Conservation (phyloP, 2,329 filamentous ascomycete species). For the Helminthosporium solani region DNA sequence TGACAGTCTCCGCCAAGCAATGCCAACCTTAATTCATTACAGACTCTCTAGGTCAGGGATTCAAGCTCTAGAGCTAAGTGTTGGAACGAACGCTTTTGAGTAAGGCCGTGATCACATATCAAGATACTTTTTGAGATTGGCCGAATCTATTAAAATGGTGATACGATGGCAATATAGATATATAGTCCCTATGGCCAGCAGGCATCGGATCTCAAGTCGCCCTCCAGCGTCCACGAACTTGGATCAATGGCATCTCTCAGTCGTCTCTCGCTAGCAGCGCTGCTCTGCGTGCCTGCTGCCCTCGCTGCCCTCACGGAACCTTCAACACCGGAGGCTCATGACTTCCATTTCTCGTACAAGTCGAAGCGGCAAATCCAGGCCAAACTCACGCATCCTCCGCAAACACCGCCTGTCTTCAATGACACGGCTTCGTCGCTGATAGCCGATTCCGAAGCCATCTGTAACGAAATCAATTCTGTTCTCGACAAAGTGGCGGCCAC, state of each 20-base stretch:
- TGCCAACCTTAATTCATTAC: no score
- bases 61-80: no score
- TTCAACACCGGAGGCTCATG: background rate
- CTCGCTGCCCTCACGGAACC: background rate
- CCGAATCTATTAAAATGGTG: no score
- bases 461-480: background rate
- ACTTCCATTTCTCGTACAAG: background rate
- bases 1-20: no score
- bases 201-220: no score
- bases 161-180: no score
- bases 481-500: background rate
- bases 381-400: background rate
- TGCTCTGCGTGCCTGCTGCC: background rate
- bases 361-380: background rate
- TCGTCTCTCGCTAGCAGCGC: background rate
- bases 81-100: no score
- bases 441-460: background rate
- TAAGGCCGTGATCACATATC: no score
- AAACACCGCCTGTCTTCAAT: slow-evolving; percentile 1
- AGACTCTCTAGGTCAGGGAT: no score
- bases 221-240: no score
- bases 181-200: no score
- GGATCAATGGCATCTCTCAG: background rate
- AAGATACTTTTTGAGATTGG: no score
- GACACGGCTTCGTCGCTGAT: background rate